Base-by-base conservation (phyloP, 2,329 filamentous ascomycete genomes). In the Colletotrichum sojae region DNA sequence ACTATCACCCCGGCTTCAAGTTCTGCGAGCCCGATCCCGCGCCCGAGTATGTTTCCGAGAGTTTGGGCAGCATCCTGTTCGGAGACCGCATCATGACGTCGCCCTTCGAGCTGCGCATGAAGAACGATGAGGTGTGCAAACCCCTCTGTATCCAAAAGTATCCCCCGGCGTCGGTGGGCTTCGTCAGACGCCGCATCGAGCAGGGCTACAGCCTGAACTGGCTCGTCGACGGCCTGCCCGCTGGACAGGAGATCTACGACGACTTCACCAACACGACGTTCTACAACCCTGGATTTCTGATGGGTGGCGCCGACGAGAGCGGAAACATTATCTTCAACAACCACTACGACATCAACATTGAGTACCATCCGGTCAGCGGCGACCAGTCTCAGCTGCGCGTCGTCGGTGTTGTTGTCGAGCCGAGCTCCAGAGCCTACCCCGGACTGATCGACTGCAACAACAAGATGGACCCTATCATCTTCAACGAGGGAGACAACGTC, bases 41-140 rank as follows among this genome's bases (percentile, higher is more conserved):
- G 2, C 91, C 94, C 9, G 81, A 95, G 78, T 88, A 92, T 83
- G 90, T 97, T 22, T 91, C 93, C 48, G 96, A 98, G 83, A 96
- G 93, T 72, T 82, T 99, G 72, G 96, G 96, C 25, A 98, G 95
- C 85, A 99, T 99, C 78, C 83, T 99, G 59, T 99, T 99, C 75
- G 96, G 96, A 73, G 96, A 99, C 82, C 90, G 96, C 65, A 99
- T 99, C 83, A 94, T 94, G 83, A 97, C 94, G n/a, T 98, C 95
- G 43, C 94, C 95, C 0, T 97, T 97, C 77, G 90, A 97, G 77
- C 85, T 98, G 70, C 88, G 90, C 73, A 98, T 99, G 95, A 90
- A 83, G 63, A 84, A 90, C 71, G 96, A 99, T 78, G 93, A 98
- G 80, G 91, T 91, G 0, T 99, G 96, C 84, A 96, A 95, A 79